phyloP scores from a whole-genome alignment of 1,284 basidiomycete genomes.

The Ustilago bromivora region DNA sequence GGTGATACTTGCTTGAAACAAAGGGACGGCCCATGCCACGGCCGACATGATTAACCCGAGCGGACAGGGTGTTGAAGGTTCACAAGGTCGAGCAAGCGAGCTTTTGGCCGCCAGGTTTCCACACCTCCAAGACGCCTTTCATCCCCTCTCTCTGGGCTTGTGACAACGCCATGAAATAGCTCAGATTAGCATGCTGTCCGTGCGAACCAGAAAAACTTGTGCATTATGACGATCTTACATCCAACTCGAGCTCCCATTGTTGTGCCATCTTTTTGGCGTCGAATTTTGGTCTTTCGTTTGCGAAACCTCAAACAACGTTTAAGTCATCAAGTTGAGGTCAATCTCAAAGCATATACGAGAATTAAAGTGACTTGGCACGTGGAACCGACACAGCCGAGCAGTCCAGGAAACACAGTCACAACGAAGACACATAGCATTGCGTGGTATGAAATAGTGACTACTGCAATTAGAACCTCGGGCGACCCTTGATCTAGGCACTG shows the following conservation, averaged over 20 bases:
- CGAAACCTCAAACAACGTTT: background rate
- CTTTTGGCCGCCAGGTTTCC: slow-evolving; percentile 6
- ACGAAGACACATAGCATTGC: background rate
- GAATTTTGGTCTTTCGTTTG: background rate
- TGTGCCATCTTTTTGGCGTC: background rate
- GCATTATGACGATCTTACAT: background rate
- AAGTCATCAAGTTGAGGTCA: too few species aligned
- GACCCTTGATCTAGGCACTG: background rate
- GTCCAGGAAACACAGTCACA: too few species aligned
- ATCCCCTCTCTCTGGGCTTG: background rate
- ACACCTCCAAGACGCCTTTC: background rate
- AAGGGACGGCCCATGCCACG: too few species aligned
- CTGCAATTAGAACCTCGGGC: background rate
- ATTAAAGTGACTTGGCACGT: too few species aligned
- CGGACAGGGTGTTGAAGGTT: background rate
- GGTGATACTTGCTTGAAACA: background rate
- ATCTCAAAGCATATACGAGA: too few species aligned
- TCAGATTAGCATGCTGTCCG: background rate
- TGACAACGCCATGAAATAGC: background rate
- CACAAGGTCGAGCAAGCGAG: background rate
- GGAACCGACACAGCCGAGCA: too few species aligned
- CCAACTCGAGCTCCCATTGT: background rate
- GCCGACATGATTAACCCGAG: background rate
- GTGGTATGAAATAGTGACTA: background rate
- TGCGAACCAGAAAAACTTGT: background rate